phyloP scores from a whole-genome alignment of 2,329 filamentous ascomycete species.

The Diaporthe batatas region DNA sequence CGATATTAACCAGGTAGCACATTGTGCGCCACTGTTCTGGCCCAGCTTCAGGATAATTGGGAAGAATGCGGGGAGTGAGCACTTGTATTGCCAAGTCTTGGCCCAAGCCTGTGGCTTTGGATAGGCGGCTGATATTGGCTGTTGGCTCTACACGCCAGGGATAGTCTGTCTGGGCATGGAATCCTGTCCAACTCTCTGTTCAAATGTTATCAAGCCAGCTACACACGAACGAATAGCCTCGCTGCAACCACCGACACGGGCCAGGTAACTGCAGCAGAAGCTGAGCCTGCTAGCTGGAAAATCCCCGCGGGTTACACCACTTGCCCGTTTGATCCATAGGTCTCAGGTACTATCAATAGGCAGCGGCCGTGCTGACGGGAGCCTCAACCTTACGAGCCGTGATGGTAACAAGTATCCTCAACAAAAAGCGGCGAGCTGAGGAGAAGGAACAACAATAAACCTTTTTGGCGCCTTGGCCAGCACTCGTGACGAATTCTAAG shows the following conservation, averaged over 20 bases:
- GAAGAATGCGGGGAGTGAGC: constrained; percentile 31
- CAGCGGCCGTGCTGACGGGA: constrained; percentile 2
- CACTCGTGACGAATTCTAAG: constrained; percentile 23
- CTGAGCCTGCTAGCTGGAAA: background rate
- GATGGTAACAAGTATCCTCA: constrained; percentile 1
- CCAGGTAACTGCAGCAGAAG: background rate
- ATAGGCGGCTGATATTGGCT: constrained; percentile 30
- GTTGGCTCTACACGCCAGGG: background rate
- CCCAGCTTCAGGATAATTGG: constrained; percentile 17
- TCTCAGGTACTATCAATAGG: constrained; percentile 9
- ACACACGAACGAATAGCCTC: background rate
- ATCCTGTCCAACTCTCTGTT: constrained; percentile 21
- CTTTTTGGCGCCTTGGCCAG: constrained; percentile 33
- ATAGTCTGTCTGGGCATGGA: constrained; percentile 26
- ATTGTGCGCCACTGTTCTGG: constrained; percentile 21
- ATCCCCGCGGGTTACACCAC: constrained; percentile 8
- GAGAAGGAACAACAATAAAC: constrained; percentile 11
- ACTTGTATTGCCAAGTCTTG: constrained; percentile 32
- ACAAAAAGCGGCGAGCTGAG: constrained; percentile 10
- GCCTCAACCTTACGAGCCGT: constrained; percentile 3
- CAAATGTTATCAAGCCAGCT: constrained; percentile 20
- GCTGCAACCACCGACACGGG: background rate
- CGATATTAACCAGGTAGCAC: background rate
- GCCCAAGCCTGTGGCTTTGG: constrained; percentile 26
- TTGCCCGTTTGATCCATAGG: background rate